These are phyloP conservation scores for Carex arenaria DNA, from an alignment of 202 grass and related monocot genomes.

Conservation along the genomic window DNA sequence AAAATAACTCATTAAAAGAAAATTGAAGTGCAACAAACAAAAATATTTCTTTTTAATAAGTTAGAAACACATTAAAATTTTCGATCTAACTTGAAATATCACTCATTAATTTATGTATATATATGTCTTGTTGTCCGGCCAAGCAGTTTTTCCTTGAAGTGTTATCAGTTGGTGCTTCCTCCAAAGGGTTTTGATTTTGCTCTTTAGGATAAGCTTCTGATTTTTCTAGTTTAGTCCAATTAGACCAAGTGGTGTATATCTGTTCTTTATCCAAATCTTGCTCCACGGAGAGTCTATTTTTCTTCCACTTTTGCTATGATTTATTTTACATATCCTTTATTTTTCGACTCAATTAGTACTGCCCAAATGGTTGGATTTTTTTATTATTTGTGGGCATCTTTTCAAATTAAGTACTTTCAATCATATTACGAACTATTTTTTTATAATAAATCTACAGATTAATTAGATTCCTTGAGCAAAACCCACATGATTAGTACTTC, in stretches of 20 bases:
- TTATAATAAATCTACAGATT: background rate
- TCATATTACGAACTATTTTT: conserved; percentile 8
- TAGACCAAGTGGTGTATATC: background rate
- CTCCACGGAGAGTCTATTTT: background rate
- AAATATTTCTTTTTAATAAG: background rate
- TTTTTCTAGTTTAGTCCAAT: background rate
- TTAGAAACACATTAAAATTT: background rate
- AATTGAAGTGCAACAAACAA: background rate
- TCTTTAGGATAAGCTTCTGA: background rate
- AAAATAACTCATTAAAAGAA: background rate
- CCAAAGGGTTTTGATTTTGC: background rate
- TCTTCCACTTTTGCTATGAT: conserved; percentile 5
- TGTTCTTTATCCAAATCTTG: background rate
- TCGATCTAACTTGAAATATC: background rate
- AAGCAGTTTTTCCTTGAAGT: background rate
- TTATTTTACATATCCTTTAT: background rate
- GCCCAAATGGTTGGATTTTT: conserved; percentile 8
- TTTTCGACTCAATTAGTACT: background rate
- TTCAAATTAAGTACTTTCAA: background rate
- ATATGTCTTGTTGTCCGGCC: background rate
- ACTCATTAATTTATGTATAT: background rate
- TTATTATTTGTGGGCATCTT: background rate
- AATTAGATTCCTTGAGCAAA: conserved; percentile 6
- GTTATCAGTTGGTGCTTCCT: background rate
- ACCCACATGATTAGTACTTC: background rate